These are phyloP conservation scores for Erodium moschatum DNA, from an alignment of 441 rosid genomes.

Conservation along the genomic window DNA sequence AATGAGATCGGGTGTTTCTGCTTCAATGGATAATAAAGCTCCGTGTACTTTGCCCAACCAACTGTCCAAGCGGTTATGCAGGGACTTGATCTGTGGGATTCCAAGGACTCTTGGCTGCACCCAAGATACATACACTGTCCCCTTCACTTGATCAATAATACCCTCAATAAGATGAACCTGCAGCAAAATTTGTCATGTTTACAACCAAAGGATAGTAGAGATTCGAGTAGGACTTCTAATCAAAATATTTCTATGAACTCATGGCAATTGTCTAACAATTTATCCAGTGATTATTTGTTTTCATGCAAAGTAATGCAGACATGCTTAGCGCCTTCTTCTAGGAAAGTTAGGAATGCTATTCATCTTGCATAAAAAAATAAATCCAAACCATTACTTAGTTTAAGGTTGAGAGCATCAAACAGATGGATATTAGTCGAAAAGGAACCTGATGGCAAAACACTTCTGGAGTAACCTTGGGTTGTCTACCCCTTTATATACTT, in stretches of 20 bases:
- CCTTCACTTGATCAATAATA: slow-evolving; percentile 78
- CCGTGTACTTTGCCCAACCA: slow-evolving; percentile 78
- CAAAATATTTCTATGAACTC: neutral
- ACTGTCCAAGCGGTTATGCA: slow-evolving; percentile 59
- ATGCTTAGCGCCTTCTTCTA: neutral
- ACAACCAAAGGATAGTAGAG: neutral
- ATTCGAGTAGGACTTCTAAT: neutral
- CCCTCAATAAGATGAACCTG: slow-evolving; percentile 94
- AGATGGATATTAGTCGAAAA: neutral
- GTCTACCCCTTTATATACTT: neutral
- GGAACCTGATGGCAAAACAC: neutral
- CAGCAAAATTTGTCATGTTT: slow-evolving; percentile 3
- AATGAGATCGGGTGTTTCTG: slow-evolving; percentile 92
- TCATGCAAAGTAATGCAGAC: neutral
- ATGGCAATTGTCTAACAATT: no score
- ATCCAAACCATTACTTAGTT: neutral
- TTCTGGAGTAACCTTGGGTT: neutral
- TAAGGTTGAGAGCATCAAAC: neutral
- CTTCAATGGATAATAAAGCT: slow-evolving; percentile 68
- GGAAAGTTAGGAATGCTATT: neutral
- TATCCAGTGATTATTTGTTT: neutral
- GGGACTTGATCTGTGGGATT: slow-evolving; percentile 66
- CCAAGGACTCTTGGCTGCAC: slow-evolving; percentile 96
- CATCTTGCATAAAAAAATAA: no score
- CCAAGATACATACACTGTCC: slow-evolving; percentile 86